These are phyloP conservation scores for Saussurea involucrata DNA, from an alignment of 129 eudicot genomes.

Conservation along the genomic window DNA sequence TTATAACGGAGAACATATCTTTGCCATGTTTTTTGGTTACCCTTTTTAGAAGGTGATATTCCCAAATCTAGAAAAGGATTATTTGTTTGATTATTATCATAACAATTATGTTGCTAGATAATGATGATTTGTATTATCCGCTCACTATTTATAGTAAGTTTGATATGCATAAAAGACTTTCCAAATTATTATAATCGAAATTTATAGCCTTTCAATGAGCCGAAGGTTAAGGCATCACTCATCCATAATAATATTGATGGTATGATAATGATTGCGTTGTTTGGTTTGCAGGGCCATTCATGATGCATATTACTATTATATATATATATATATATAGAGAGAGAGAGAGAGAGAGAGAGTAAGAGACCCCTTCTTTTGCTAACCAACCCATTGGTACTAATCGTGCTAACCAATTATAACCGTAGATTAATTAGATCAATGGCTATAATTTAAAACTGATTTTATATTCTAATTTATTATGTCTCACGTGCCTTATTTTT, in stretches of 20 bases:
- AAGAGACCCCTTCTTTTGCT: too few species aligned
- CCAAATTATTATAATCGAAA: neutral
- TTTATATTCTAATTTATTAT: too few species aligned
- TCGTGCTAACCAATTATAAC: too few species aligned
- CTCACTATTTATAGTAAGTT: neutral
- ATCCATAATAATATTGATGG: neutral
- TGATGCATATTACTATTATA: neutral
- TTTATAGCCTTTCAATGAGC: neutral
- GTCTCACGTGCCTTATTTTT: too few species aligned
- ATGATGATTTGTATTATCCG: neutral
- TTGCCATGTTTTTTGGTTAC: neutral
- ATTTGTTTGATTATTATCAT: neutral
- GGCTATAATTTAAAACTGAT: too few species aligned
- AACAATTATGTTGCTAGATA: neutral
- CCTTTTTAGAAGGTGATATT: neutral
- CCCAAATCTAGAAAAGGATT: neutral
- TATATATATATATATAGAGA: too few species aligned
- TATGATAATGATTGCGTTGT: neutral
- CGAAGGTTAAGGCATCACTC: neutral
- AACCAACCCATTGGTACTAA: too few species aligned
- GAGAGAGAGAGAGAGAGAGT: too few species aligned
- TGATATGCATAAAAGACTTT: neutral
- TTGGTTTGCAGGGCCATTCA: neutral
- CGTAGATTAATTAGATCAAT: too few species aligned
- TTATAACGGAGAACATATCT: constrained; percentile 7